These are phyloP conservation scores for Haplosporangium sp. DNA, from an alignment of 371 early-diverging fungal species.

Conservation along the genomic window DNA sequence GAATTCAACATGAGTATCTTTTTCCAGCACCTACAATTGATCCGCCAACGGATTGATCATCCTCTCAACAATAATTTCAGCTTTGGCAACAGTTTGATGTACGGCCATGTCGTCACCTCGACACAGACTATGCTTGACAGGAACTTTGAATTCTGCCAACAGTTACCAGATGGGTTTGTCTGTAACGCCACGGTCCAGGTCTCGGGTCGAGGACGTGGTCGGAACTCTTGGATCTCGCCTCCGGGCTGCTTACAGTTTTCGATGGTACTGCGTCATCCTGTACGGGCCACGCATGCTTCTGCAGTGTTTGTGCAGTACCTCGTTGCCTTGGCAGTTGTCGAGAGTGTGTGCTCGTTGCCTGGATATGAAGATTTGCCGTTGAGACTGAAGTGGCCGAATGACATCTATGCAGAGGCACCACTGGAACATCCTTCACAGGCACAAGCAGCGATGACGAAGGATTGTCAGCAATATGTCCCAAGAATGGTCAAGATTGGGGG, in stretches of 20 bases:
- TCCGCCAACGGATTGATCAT: neutral
- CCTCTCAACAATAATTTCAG: conserved; percentile 38
- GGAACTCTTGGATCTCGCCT: conserved; percentile 96
- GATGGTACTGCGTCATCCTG: conserved; percentile 74
- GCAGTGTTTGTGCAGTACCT: conserved; percentile 93
- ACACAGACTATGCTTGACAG: conserved; percentile 94
- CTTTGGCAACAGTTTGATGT: conserved; percentile 82
- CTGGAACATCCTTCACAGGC: conserved; percentile 11
- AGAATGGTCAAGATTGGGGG: conserved; percentile 87
- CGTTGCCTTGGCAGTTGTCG: conserved; percentile 84
- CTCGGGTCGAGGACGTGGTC: conserved; percentile 85
- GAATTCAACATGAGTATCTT: conserved; percentile 58
- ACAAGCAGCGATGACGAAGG: too few species aligned
- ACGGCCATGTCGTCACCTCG: conserved; percentile 80
- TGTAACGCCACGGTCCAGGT: conserved; percentile 83
- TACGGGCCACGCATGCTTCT: conserved; percentile 64
- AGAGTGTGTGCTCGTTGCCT: conserved; percentile 73
- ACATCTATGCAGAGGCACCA: conserved; percentile 78
- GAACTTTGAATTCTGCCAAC: conserved; percentile 74
- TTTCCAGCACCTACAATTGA: conserved; percentile 34
- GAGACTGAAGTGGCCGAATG: conserved; percentile 97
- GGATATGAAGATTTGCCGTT: conserved; percentile 86
- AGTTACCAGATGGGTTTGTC: conserved; percentile 81
- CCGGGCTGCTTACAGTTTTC: conserved; percentile 92
- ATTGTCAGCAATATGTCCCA: conserved; percentile 5